These are phyloP conservation scores for Aegilops tauschii DNA, from an alignment of 176 grass and related monocot species.

Conservation along the genomic window DNA sequence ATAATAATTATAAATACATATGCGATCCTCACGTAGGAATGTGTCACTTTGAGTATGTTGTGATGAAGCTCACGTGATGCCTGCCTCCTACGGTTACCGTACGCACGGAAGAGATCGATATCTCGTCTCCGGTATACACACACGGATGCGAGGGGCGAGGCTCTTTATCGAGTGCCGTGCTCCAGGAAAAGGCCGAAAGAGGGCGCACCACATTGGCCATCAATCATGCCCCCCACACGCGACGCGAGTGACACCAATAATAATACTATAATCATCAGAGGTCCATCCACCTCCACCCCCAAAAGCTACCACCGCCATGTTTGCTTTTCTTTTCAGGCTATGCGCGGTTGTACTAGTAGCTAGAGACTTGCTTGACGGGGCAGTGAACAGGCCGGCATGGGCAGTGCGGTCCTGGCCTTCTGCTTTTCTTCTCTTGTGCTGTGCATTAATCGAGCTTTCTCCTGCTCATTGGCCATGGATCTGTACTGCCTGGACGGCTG, in stretches of 20 bases:
- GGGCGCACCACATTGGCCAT: conserved; percentile 4
- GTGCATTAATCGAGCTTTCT: background rate
- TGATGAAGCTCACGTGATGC: conserved; percentile 8
- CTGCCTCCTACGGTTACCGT: background rate
- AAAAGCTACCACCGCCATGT: background rate
- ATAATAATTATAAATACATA: no score
- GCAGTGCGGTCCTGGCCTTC: background rate
- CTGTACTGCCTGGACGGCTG: background rate
- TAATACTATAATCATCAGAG: conserved; percentile 28
- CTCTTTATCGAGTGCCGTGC: conserved; percentile 29
- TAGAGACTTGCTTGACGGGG: background rate
- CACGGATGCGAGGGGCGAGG: background rate
- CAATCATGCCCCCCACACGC: conserved; percentile 21
- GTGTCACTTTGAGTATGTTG: background rate
- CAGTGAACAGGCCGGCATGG: conserved; percentile 5
- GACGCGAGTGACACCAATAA: conserved; percentile 28
- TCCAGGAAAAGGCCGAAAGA: conserved; percentile 23
- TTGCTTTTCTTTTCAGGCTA: background rate
- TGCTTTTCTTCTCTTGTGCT: background rate
- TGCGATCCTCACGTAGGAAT: no score
- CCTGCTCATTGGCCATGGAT: background rate
- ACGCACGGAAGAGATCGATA: background rate
- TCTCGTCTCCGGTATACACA: background rate
- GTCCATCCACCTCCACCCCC: background rate
- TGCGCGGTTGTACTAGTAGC: background rate